Base-by-base conservation (phyloP, 1,284 basidiomycete genomes). In the Anthracocystis setariae region DNA sequence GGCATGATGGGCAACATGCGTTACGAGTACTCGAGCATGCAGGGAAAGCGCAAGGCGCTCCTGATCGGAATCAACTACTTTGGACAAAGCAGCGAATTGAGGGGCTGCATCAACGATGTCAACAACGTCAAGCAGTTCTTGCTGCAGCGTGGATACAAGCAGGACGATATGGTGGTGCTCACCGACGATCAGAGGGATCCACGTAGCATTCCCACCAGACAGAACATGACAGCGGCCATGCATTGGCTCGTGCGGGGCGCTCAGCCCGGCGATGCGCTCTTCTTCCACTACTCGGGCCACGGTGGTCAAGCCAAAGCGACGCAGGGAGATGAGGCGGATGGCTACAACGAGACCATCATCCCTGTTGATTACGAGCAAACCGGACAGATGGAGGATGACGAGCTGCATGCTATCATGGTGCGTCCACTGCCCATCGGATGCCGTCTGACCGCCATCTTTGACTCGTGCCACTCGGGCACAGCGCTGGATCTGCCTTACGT, bases 151-250 rank as follows among this genome's bases (percentile, higher is more conserved):
- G 80, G 80, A 18, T 82, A 82, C 73, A 71, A 76, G 55, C 64
- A 70, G 24, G 79, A 83, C 35, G 81, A 83, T 59, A 83, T 83
- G 79, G 81, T 83, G 32, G 61, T 83, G 13, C 60, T 83, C 10
- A 81, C 80, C n/a, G 81, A 83, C 42, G 72, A 74, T 39, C 60
- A 73, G 35, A 48, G 61, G 15, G 74, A 83, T 48, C 51, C 67
- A 29, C 73, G 78, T 44, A 81, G 79, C 40, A 75, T 80, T 29
- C 81, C 81, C 2, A 83, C 81, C 23, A 65, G 81, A 7, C 76
- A 74, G 33, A 83, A 83, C 77, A 83, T 83, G 67, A 79, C 76
- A 25, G 77, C 77, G 13, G 81, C 81, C 25, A 83, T 83, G 79
- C 71, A 82, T 58, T 83, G 81, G 81, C 62, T 83, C 44, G 78